Percentiles rank a stretch among this genome's conserved stretches.
Conservation (phyloP, 2,329 filamentous ascomycete genomes). For the Neoascochyta sp. region DNA sequence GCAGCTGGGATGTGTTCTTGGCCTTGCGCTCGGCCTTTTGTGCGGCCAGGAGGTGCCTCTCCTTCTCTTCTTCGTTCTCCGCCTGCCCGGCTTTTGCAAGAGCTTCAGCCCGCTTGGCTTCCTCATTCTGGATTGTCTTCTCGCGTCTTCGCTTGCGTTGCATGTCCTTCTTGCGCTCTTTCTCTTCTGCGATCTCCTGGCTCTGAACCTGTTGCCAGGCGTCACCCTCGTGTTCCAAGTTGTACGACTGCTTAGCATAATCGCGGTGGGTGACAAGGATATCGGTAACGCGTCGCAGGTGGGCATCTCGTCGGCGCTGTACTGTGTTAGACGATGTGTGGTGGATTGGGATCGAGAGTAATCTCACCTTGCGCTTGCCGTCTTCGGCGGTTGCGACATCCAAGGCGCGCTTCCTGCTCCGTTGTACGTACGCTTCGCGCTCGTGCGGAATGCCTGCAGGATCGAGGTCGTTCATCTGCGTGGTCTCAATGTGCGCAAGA, state of each 20-base stretch:
- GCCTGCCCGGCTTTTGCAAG: conserved; percentile 73
- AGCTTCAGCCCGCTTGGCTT: conserved; percentile 76
- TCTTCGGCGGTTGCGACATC: conserved; percentile 63
- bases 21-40: conserved; percentile 91
- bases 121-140: conserved; percentile 87
- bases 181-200: conserved; percentile 87
- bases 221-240: conserved; percentile 71
- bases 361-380: conserved; percentile 60
- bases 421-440: conserved; percentile 52
- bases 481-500: conserved; percentile 57
- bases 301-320: conserved; percentile 58
- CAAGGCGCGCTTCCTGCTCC: conserved; percentile 63
- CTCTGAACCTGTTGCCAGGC: conserved; percentile 84
- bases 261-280: conserved; percentile 65
- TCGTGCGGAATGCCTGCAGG: conserved; percentile 50
- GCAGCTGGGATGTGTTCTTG: conserved; percentile 79
- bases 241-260: conserved; percentile 71
- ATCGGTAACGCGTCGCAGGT: conserved; percentile 54
- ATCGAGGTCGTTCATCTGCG: conserved; percentile 57
- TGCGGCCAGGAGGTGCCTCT: conserved; percentile 77
- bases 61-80: conserved; percentile 76
- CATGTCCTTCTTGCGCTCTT: conserved; percentile 99
- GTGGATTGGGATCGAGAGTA: too few relatives aligned
- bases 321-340: conserved; percentile 8
- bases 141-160: conserved; percentile 93